Evolutionary conservation across 768 basidiomycete species (phyloP).

Genomic region (Pluteus cervinus): DNA sequence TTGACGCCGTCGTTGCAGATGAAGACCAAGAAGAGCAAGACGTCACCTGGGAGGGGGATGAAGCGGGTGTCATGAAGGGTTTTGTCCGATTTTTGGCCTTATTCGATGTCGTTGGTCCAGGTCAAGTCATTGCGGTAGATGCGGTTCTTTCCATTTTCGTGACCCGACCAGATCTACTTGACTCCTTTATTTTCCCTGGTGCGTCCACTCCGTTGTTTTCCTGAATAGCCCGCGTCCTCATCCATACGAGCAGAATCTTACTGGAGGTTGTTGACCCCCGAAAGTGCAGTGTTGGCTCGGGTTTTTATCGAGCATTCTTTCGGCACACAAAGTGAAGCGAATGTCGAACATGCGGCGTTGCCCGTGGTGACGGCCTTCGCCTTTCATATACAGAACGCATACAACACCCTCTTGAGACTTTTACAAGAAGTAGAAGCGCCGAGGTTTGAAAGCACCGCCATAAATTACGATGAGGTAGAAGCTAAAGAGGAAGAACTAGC

Average conservation of each 20-base stretch:
- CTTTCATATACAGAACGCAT: slow-evolving; percentile 73
- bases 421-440: slow-evolving; percentile 36
- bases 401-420: slow-evolving; percentile 49
- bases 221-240: background rate
- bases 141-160: slow-evolving; percentile 76
- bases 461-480: slow-evolving; percentile 44
- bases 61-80: slow-evolving; percentile 40
- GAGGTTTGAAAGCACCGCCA: slow-evolving; percentile 28
- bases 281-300: slow-evolving; percentile 77
- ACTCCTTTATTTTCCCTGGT: slow-evolving; percentile 73
- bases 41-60: slow-evolving; percentile 32
- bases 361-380: slow-evolving; percentile 94
- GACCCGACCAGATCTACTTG: slow-evolving; percentile 61
- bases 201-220: slow-evolving; percentile 13
- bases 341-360: slow-evolving; percentile 61
- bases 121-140: slow-evolving; percentile 75
- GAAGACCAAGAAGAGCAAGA: slow-evolving; percentile 25
- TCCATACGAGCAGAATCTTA: slow-evolving; percentile 46
- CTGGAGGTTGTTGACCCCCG: slow-evolving; percentile 73
- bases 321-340: slow-evolving; percentile 49
- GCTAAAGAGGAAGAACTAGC: slow-evolving; percentile 51
- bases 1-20: slow-evolving; percentile 50
- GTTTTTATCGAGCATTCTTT: slow-evolving; percentile 82
- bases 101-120: slow-evolving; percentile 59
- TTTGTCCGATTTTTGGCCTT: slow-evolving; percentile 38